Percentiles rank a stretch among this genome's conserved stretches.
Evolutionary conservation across 805 yeast species (phyloP).

Genomic region (Starmera quercuum): DNA sequence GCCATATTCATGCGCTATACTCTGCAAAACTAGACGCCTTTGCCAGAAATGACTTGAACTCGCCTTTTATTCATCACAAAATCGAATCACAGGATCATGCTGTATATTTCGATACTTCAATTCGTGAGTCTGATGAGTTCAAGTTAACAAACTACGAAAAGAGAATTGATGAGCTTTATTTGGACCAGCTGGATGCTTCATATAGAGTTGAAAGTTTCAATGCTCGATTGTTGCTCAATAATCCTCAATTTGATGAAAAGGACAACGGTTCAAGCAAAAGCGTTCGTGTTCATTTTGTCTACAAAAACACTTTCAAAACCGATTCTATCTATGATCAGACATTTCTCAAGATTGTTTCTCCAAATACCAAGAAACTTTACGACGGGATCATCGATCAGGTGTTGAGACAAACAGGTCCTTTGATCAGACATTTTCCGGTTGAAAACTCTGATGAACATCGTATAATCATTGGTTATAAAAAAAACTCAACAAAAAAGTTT

Average conservation of each 20-base stretch:
- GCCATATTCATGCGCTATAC: slow-evolving; percentile 81
- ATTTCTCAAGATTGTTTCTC: slow-evolving; percentile 70
- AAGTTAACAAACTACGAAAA: slow-evolving; percentile 53
- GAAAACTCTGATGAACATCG: slow-evolving; percentile 80
- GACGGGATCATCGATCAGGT: slow-evolving; percentile 63
- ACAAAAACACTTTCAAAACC: slow-evolving; percentile 53
- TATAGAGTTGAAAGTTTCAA: slow-evolving; percentile 76
- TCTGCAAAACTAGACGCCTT: slow-evolving; percentile 90
- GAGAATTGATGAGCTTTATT: slow-evolving; percentile 73
- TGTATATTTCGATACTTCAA: slow-evolving; percentile 75
- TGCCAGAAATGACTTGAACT: slow-evolving; percentile 46
- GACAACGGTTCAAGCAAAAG: slow-evolving; percentile 26
- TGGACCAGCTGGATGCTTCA: slow-evolving; percentile 44
- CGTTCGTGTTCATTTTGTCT: slow-evolving; percentile 74
- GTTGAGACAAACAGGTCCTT: slow-evolving; percentile 80
- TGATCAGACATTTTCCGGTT: slow-evolving; percentile 76
- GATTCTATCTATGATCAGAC: slow-evolving; percentile 66
- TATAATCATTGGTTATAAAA: slow-evolving; percentile 81
- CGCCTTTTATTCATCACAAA: slow-evolving; percentile 67
- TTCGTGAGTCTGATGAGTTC: slow-evolving; percentile 36
- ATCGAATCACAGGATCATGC: slow-evolving; percentile 82
- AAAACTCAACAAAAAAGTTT: slow-evolving; percentile 77
- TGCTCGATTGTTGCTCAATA: slow-evolving; percentile 43
- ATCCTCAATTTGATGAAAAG: slow-evolving; percentile 24
- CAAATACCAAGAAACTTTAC: slow-evolving; percentile 73